Percentiles rank a stretch among this genome's conserved stretches.
These are phyloP conservation scores for Trichophyton benhamiae DNA, from an alignment of 2,329 filamentous ascomycete species.

Conservation along the genomic window DNA sequence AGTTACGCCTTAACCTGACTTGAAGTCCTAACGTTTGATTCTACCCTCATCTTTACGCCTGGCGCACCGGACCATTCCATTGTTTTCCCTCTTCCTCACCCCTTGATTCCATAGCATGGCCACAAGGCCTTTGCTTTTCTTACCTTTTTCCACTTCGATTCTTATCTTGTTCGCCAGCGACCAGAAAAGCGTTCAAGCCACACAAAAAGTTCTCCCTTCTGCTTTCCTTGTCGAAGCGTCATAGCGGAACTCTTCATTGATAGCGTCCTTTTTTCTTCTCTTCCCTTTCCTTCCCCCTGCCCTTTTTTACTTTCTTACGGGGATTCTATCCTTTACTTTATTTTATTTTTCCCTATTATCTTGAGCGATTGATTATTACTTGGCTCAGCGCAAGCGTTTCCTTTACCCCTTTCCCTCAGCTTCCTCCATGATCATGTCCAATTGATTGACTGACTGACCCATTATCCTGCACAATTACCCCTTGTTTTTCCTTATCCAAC, in stretches of 20 bases:
- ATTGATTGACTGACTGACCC: background rate
- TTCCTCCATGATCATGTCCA: background rate
- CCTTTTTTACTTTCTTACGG: background rate
- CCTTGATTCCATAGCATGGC: background rate
- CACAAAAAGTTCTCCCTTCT: background rate
- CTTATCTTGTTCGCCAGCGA: background rate
- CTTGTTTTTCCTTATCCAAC: background rate
- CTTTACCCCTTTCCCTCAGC: background rate
- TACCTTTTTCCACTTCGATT: background rate
- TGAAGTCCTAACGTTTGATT: slow-evolving; percentile 4
- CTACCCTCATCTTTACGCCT: background rate
- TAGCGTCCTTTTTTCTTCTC: background rate
- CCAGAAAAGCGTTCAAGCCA: background rate
- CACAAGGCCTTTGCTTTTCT: background rate
- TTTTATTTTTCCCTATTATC: background rate
- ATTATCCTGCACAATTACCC: slow-evolving; percentile 1
- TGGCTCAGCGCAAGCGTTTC: background rate
- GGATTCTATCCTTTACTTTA: background rate
- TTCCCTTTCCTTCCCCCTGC: background rate
- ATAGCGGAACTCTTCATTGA: background rate
- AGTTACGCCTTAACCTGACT: slow-evolving; percentile 5
- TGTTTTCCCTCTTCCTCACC: background rate
- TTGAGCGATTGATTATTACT: background rate
- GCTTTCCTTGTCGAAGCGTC: slow-evolving; percentile 1
- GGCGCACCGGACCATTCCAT: background rate